Evolutionary conservation across 2,329 filamentous ascomycete species (phyloP), one percentile per base, ranked within the genome.

Genomic region (Ilyonectria robusta): DNA sequence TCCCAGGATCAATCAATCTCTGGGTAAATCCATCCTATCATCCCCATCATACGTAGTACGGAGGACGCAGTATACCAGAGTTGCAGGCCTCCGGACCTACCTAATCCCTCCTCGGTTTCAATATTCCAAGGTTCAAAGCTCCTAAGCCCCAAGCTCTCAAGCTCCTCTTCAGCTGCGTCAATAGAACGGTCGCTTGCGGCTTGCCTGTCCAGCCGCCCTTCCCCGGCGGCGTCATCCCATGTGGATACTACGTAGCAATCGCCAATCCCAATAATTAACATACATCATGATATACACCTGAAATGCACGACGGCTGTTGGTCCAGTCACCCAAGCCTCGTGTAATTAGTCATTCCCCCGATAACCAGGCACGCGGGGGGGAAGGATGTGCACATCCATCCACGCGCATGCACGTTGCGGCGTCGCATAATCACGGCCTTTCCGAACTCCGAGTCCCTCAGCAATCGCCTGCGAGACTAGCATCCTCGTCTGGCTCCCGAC

Each of bases 401-500:
- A 21, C 44, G 23, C 19, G 61, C 21, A 40, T 15, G 56, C 61
- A 67, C 37, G 44, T 57, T 60, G 29, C 50, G 55, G 44, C 23
- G 37, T 29, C 53, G 13, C 44, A 31, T 51, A 23, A 51, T n/a
- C 31, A 42, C 40, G 31, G 56, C 23, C 42, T 37, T 51, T 33
- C 47, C 61, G 62, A 60, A 31, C 23, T 53, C 29, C 57, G 58
- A 59, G 57, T 64, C 17, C 21, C 21, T 66, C 47, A 58, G 44
- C 63, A 48, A 21, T 37, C 56, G 44, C n/a, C 26, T 13, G 35
- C 29, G 4, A 47, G 44, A 33, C 29, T 54, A 48, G 46, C 47
- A 47, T 56, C 50, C 17, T 62, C 59, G 67, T 29, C 61, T 54
- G 56, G 54, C n/a, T 47, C 29, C 13, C 42, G 42, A 11, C 26